phyloP scores from a whole-genome alignment of 495 filamentous ascomycete species.

The Evansstolkia leycettana region DNA sequence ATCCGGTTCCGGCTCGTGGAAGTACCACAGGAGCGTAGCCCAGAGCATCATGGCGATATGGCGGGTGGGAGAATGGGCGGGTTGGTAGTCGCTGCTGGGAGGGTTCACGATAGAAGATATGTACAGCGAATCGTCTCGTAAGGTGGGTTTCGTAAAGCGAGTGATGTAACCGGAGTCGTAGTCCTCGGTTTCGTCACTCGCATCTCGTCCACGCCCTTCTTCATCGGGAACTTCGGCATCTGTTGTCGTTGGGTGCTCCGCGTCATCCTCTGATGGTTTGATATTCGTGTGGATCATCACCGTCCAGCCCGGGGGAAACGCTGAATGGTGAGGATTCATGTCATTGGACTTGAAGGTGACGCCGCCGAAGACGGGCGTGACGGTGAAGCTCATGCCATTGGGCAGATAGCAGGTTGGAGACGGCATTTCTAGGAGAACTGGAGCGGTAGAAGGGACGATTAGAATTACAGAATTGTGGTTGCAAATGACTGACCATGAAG shows the following conservation, averaged over 20 bases:
- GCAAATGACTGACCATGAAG: no score
- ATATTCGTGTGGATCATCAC: constrained; percentile 68
- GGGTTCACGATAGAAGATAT: constrained; percentile 85
- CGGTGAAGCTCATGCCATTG: constrained; percentile 72
- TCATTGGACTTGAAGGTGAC: constrained; percentile 79
- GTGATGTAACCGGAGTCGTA: constrained; percentile 9
- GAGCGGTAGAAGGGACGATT: constrained; percentile 1
- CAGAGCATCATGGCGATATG: constrained; percentile 95
- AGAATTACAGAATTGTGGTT: no score
- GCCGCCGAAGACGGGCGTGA: constrained; percentile 76
- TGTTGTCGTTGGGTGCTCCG: constrained; percentile 6
- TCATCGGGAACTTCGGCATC: no score
- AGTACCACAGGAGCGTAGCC: constrained; percentile 94
- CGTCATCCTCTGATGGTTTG: constrained; percentile 21
- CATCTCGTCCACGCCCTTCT: constrained; percentile 10
- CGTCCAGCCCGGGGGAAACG: constrained; percentile 80
- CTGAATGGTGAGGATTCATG: constrained; percentile 48
- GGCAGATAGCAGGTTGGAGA: constrained; percentile 46
- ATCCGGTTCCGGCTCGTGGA: constrained; percentile 50
- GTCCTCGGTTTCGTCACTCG: constrained; percentile 10
- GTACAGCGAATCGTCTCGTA: constrained; percentile 70
- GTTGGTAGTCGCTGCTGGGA: constrained; percentile 65
- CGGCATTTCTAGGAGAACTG: constrained; percentile 3
- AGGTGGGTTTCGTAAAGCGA: constrained; percentile 58
- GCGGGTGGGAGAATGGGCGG: constrained; percentile 63